Evolutionary conservation across 2,329 filamentous ascomycete species (phyloP).

Genomic region (Amauroascus niger): DNA sequence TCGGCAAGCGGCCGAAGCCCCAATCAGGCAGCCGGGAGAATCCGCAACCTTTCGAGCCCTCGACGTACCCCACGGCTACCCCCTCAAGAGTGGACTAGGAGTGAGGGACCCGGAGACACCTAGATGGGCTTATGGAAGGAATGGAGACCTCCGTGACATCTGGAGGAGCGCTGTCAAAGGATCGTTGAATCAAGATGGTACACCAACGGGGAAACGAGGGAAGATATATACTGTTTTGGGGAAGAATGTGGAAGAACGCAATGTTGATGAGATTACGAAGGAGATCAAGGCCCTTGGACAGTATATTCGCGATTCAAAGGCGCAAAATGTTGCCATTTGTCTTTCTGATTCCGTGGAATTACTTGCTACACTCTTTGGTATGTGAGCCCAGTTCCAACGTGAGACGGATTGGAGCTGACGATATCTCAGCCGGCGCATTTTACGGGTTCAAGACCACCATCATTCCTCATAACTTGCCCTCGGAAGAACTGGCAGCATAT

Average conservation of each 20-base stretch:
- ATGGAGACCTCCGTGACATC: constrained; percentile 84
- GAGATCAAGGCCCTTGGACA: constrained; percentile 85
- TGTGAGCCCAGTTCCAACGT: constrained; percentile 15
- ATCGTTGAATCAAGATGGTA: constrained; percentile 53
- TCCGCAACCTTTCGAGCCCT: constrained; percentile 79
- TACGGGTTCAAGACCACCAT: constrained; percentile 78
- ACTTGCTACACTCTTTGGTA: constrained; percentile 65
- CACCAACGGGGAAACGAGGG: constrained; percentile 51
- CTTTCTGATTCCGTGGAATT: constrained; percentile 90
- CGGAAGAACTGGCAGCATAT: constrained; percentile 60
- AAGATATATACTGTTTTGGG: constrained; percentile 72
- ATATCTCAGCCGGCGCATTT: constrained; percentile 64
- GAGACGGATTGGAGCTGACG: background rate
- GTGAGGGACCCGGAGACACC: constrained; percentile 71
- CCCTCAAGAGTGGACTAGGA: constrained; percentile 64
- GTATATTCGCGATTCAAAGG: constrained; percentile 57
- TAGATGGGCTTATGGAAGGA: constrained; percentile 71
- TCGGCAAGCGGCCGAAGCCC: constrained; percentile 67
- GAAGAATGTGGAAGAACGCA: constrained; percentile 62
- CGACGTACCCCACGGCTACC: constrained; percentile 74
- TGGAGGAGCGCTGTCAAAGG: constrained; percentile 68
- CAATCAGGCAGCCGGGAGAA: constrained; percentile 72
- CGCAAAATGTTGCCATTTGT: constrained; percentile 73
- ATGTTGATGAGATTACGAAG: constrained; percentile 61
- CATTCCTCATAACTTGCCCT: constrained; percentile 68